Evolutionary conservation across 352 stramenopile species (phyloP), one percentile per base, ranked within the genome.

Genomic region (Globisporangium yorkense): DNA sequence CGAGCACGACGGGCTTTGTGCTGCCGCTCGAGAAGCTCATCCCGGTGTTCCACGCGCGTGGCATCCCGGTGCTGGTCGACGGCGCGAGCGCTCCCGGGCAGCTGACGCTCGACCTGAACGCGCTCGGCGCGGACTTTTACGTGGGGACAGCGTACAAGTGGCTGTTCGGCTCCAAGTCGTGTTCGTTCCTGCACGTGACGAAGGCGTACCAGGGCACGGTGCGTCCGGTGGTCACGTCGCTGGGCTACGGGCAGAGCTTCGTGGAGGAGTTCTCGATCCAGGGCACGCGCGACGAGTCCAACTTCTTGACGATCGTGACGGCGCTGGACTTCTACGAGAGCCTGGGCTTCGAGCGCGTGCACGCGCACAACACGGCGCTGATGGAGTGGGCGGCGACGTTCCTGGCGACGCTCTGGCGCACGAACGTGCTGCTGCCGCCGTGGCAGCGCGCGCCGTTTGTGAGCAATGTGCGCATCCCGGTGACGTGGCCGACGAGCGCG

Each of bases 181-280:
- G 80, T 58, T 88, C 82, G 20, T 92, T 94, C 64, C 62, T 94
- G 60, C 87, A 92, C 59, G 84, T 94, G n/a, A 73, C 66, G 54
- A 92, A 91, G 64, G 63, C 83, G 56, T 87, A 89, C 62, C 80
- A 80, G 51, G 53, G 58, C 41, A 89, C 75, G 16, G 80, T 91
- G 43, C 80, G 82, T 39, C 84, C 84, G 3, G 84, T 91, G 4
- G 84, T 94, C 48, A 94, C 84, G 20, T 92, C 81, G 16, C 67
- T 94, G 31, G 79, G 79, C 39, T 92, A 92, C 53, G 80, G 83
- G 18, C 81, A 94, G 49, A 75, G 80, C 27, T 94, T 88, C 48
- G 68, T 92, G 33, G 84, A 94, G 65, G 84, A 94, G 62, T 94
- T 94, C 54, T 77, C 79, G 21, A 87, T 91, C 43, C 84, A 94